These are phyloP conservation scores for Metroxylon sagu DNA, from an alignment of 176 grass and related monocot species.

Conservation along the genomic window DNA sequence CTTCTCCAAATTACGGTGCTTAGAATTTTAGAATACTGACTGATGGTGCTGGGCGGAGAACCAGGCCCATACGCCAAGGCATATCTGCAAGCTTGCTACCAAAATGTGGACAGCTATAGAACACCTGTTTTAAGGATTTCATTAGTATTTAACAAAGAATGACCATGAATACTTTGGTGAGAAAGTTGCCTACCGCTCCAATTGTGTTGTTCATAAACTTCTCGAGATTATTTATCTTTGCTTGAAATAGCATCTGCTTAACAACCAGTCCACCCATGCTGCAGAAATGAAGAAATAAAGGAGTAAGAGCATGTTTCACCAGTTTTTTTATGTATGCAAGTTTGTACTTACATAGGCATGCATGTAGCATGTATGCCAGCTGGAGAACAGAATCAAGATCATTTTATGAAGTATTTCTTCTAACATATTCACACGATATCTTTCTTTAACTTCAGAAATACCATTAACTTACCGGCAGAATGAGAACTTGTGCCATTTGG, in stretches of 20 bases:
- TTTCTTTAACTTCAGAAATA: too few species aligned
- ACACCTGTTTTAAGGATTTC: slow-evolving; percentile 42
- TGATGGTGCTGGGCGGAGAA: slow-evolving; percentile 85
- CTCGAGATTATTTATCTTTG: slow-evolving; percentile 70
- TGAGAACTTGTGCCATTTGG: too few species aligned
- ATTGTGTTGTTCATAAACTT: slow-evolving; percentile 70
- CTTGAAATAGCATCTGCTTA: slow-evolving; percentile 90
- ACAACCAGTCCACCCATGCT: slow-evolving; percentile 96
- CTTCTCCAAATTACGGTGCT: too few species aligned
- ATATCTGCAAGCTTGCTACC: slow-evolving; percentile 97
- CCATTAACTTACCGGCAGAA: too few species aligned
- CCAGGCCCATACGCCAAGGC: slow-evolving; percentile 97
- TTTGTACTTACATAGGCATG: too few species aligned
- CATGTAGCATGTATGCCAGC: too few species aligned
- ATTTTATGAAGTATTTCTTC: too few species aligned
- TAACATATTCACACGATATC: too few species aligned
- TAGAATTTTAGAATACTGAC: slow-evolving; percentile 25
- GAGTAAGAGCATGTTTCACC: neutral
- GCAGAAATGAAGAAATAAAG: slow-evolving; percentile 30
- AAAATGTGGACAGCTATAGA: slow-evolving; percentile 98
- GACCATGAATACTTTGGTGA: neutral
- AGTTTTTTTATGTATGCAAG: too few species aligned
- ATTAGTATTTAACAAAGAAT: slow-evolving; percentile 3
- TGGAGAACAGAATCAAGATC: too few species aligned
- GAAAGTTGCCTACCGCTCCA: slow-evolving; percentile 59